Evolutionary conservation across 73 alveolate species (phyloP).

Genomic region (Effrenium voratum): DNA sequence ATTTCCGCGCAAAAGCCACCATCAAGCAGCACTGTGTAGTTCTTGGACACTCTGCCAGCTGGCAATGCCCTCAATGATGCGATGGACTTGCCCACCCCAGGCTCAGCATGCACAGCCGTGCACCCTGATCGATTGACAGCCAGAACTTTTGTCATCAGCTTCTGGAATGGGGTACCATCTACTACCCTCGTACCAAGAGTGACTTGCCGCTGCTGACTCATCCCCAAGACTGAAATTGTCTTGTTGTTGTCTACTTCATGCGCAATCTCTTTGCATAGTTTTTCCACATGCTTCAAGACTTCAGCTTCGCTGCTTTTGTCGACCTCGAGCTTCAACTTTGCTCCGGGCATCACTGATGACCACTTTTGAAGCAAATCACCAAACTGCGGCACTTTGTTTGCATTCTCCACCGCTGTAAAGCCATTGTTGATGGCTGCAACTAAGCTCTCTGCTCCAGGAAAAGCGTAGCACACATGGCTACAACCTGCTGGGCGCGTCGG

Average conservation of each 20-base stretch:
- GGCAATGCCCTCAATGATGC: slow-evolving; percentile 64
- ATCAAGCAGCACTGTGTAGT: slow-evolving; percentile 61
- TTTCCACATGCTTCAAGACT: slow-evolving; percentile 28
- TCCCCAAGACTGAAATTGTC: slow-evolving; percentile 22
- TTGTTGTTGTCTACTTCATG: slow-evolving; percentile 17
- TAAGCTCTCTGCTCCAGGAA: slow-evolving; percentile 32
- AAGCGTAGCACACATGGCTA: slow-evolving; percentile 50
- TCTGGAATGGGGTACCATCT: slow-evolving; percentile 56
- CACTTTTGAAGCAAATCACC: slow-evolving; percentile 21
- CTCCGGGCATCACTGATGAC: slow-evolving; percentile 48
- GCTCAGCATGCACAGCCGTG: slow-evolving; percentile 78
- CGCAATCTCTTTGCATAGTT: slow-evolving; percentile 39
- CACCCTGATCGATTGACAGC: slow-evolving; percentile 72
- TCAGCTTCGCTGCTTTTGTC: slow-evolving; percentile 59
- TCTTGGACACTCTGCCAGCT: slow-evolving; percentile 72
- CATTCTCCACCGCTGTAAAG: slow-evolving; percentile 31
- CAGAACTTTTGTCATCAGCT: slow-evolving; percentile 54
- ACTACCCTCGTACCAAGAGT: slow-evolving; percentile 43
- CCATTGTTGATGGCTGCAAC: slow-evolving; percentile 21
- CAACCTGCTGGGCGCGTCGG: slow-evolving; percentile 53
- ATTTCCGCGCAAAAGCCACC: slow-evolving; percentile 43
- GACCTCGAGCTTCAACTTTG: slow-evolving; percentile 54
- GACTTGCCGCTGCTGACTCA: slow-evolving; percentile 36
- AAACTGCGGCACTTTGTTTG: slow-evolving; percentile 28
- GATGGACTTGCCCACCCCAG: slow-evolving; percentile 78